A percentile compares a stretch with the other conserved stretches of the same genome.
phyloP scores from a whole-genome alignment of 139 green algal genomes.

The Prasinococcaceae sp. region DNA sequence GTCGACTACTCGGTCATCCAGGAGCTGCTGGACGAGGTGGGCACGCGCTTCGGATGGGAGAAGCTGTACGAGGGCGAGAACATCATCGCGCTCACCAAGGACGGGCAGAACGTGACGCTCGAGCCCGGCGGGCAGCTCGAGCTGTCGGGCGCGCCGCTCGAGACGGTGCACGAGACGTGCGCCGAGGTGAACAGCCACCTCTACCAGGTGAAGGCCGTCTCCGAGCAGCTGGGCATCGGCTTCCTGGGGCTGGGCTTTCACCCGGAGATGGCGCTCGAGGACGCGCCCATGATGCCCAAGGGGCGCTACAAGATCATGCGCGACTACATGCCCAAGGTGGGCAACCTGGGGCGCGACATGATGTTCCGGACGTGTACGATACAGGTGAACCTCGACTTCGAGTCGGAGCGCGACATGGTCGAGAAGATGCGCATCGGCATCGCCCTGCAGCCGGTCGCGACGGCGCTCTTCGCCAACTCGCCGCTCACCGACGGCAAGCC shows the following conservation, averaged over 20 bases:
- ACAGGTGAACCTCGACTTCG: slow-evolving; percentile 97
- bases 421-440: slow-evolving; percentile 89
- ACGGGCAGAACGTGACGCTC: slow-evolving; percentile 82
- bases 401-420: slow-evolving; percentile 89
- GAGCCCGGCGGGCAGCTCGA: slow-evolving; percentile 98
- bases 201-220: slow-evolving; percentile 79
- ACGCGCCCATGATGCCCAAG: slow-evolving; percentile 94
- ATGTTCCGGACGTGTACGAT: slow-evolving; percentile 98
- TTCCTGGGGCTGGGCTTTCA: slow-evolving; percentile 86
- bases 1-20: slow-evolving; percentile 65
- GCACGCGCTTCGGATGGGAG: slow-evolving; percentile 63
- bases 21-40: slow-evolving; percentile 53
- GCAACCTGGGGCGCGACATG: slow-evolving; percentile 88
- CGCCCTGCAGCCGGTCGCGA: slow-evolving; percentile 77
- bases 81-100: slow-evolving; percentile 71
- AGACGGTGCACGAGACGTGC: slow-evolving; percentile 81
- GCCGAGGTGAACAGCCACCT: slow-evolving; percentile 91
- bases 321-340: slow-evolving; percentile 35
- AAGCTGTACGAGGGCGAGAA: slow-evolving; percentile 69
- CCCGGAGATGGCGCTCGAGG: slow-evolving; percentile 63
- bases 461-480: slow-evolving; percentile 93
- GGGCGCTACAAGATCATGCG: slow-evolving; percentile 52
- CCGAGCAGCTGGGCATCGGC: slow-evolving; percentile 51
- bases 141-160: slow-evolving; percentile 77
- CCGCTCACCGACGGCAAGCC: slow-evolving; percentile 86